Percentiles rank a stretch among this genome's conserved stretches.
Conservation (phyloP, 2,329 filamentous ascomycete genomes). For the Colletotrichum sp. region DNA sequence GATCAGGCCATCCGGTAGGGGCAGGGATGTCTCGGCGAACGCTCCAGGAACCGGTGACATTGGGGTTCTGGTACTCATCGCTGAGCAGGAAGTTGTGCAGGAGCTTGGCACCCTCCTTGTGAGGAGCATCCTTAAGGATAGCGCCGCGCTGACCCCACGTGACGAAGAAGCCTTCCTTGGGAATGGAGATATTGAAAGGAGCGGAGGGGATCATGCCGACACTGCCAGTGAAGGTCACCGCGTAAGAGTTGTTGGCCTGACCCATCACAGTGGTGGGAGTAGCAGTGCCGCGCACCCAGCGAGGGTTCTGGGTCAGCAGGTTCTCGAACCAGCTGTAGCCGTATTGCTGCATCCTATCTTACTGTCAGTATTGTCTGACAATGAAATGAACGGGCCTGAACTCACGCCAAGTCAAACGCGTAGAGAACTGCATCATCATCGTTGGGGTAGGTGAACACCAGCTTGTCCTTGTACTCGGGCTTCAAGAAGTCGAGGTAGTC, state of each 20-base stretch:
- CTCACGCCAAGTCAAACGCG: constrained; percentile 53
- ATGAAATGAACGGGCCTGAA: not conserved
- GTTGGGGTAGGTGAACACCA: constrained; percentile 61
- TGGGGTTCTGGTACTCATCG: constrained; percentile 38
- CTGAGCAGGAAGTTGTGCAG: constrained; percentile 52
- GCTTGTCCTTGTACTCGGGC: constrained; percentile 57
- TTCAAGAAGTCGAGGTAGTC: constrained; percentile 49
- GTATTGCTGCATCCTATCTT: constrained; percentile 38
- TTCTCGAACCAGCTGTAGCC: constrained; percentile 51
- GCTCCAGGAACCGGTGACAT: constrained; percentile 29
- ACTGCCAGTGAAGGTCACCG: constrained; percentile 36
- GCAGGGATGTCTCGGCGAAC: constrained; percentile 36
- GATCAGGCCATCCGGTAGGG: constrained; percentile 32
- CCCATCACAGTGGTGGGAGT: constrained; percentile 40
- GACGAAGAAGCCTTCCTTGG: constrained; percentile 44
- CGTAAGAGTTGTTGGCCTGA: constrained; percentile 30
- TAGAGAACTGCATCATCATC: constrained; percentile 62
- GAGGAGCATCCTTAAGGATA: constrained; percentile 52
- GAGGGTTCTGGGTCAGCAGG: constrained; percentile 51
- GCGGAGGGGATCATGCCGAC: constrained; percentile 21
- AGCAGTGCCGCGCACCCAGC: constrained; percentile 56
- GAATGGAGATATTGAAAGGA: constrained; percentile 30
- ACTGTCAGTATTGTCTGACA: not conserved
- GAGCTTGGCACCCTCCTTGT: constrained; percentile 55
- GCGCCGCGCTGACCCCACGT: constrained; percentile 53